These are phyloP conservation scores for Boletellus ananas DNA, from an alignment of 768 basidiomycete species.

Conservation along the genomic window DNA sequence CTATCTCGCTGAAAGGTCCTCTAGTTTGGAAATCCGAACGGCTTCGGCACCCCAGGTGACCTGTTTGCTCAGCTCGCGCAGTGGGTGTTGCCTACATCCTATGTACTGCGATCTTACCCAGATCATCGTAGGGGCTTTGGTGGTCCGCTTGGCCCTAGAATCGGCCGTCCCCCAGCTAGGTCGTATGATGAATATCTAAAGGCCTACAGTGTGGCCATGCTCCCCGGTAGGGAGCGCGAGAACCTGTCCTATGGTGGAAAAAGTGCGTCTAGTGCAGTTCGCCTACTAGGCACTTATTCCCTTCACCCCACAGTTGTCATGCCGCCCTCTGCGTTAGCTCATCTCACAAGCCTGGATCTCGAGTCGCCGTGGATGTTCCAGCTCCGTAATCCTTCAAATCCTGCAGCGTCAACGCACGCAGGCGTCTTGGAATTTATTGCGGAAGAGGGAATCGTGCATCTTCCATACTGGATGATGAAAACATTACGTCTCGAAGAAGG, in stretches of 20 bases:
- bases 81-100: constrained; percentile 32
- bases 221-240: constrained; percentile 78
- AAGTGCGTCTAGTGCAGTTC: constrained; percentile 55
- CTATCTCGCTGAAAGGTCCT: constrained; percentile 16
- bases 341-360: constrained; percentile 81
- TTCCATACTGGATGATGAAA: constrained; percentile 99
- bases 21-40: constrained; percentile 35
- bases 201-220: constrained; percentile 94
- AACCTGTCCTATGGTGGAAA: constrained; percentile 98
- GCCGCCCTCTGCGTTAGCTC: constrained; percentile 92
- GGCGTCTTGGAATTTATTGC: constrained; percentile 99
- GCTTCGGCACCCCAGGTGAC: constrained; percentile 48
- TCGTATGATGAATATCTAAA: constrained; percentile 91
- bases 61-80: constrained; percentile 65
- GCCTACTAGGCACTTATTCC: constrained; percentile 7
- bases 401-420: constrained; percentile 84
- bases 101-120: constrained; percentile 14
- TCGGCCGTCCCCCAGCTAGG: constrained; percentile 54
- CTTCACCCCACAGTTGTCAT: constrained; percentile 69
- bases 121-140: constrained; percentile 47
- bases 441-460: constrained; percentile 90
- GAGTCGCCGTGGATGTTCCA: constrained; percentile 96
- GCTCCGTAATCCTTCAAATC: constrained; percentile 83
- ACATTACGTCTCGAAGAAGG: constrained; percentile 90
- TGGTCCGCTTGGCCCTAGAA: constrained; percentile 43